Percentiles rank a stretch among this genome's conserved stretches.
Conservation (phyloP, 2,329 filamentous ascomycete genomes). For the Diplocarpon rosae region DNA sequence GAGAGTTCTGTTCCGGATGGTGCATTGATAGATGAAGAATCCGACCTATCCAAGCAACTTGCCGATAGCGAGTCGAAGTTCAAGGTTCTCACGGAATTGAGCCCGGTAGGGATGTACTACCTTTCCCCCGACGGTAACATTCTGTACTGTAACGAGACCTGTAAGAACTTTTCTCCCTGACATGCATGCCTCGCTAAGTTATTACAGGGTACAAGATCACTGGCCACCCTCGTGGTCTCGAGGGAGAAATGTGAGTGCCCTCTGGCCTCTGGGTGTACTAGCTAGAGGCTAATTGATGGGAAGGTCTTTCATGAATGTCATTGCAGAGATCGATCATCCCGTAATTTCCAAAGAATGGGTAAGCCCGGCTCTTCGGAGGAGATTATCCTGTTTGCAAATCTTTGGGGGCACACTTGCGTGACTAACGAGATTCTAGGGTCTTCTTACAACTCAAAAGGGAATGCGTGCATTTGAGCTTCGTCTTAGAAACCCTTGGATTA, state of each 20-base stretch:
- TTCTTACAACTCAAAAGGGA: slow-evolving; percentile 13
- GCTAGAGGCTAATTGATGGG: background rate
- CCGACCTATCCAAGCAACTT: slow-evolving; percentile 11
- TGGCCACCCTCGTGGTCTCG: slow-evolving; percentile 30
- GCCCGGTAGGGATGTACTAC: slow-evolving; percentile 72
- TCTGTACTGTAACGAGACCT: slow-evolving; percentile 62
- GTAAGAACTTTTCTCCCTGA: slow-evolving; percentile 4
- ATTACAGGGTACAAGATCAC: slow-evolving; percentile 38
- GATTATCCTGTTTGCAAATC: too few species aligned
- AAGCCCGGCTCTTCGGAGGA: background rate
- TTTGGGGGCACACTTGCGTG: background rate
- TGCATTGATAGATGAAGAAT: slow-evolving; percentile 5
- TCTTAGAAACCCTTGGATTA: slow-evolving; percentile 28
- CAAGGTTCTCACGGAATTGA: slow-evolving; percentile 70
- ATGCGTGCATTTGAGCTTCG: slow-evolving; percentile 16
- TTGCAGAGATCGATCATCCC: slow-evolving; percentile 25
- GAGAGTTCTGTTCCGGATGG: background rate
- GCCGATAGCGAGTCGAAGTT: slow-evolving; percentile 63
- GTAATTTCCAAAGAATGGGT: slow-evolving; percentile 15
- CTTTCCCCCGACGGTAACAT: slow-evolving; percentile 39
- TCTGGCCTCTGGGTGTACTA: background rate
- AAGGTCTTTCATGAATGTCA: slow-evolving; percentile 27
- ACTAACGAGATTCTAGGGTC: background rate
- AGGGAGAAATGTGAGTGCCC: slow-evolving; percentile 32
- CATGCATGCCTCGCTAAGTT: background rate